Evolutionary conservation across 495 filamentous ascomycete genomes (phyloP).

Genomic region (Pyrenula aspistea): DNA sequence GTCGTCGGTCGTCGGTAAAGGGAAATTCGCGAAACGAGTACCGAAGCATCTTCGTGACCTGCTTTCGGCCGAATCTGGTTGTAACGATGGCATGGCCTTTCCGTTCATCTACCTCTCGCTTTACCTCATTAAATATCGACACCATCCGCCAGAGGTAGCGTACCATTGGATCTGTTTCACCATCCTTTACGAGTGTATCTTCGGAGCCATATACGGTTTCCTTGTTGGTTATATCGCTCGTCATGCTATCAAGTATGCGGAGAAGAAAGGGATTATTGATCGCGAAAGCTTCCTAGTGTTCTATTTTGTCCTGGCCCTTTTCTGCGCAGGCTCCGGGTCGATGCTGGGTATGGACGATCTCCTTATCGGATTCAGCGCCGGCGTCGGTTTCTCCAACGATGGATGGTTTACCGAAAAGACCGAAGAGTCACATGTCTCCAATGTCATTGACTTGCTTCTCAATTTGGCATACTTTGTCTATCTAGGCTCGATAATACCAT

Average conservation of each 20-base stretch:
- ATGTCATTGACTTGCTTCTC: constrained; percentile 95
- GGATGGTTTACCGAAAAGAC: constrained; percentile 99
- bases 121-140: constrained; percentile 74
- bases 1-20: constrained; percentile 96
- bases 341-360: constrained; percentile 89
- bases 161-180: constrained; percentile 85
- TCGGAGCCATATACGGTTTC: constrained; percentile 85
- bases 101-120: constrained; percentile 91
- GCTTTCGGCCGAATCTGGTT: constrained; percentile 93
- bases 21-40: constrained; percentile 94
- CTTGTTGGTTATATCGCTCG: constrained; percentile 77
- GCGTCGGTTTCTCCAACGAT: constrained; percentile 96
- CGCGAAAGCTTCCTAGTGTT: constrained; percentile 96
- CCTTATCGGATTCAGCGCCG: constrained; percentile 89
- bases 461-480: constrained; percentile 98
- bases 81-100: constrained; percentile 99
- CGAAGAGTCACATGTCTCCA: constrained; percentile 95
- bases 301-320: constrained; percentile 94
- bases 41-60: constrained; percentile 95
- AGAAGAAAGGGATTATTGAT: constrained; percentile 78
- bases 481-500: constrained; percentile 93
- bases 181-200: constrained; percentile 91
- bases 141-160: constrained; percentile 53
- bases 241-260: constrained; percentile 82
- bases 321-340: constrained; percentile 90